phyloP scores from a whole-genome alignment of 179 eudicot species.

The Kewa caespitosa region DNA sequence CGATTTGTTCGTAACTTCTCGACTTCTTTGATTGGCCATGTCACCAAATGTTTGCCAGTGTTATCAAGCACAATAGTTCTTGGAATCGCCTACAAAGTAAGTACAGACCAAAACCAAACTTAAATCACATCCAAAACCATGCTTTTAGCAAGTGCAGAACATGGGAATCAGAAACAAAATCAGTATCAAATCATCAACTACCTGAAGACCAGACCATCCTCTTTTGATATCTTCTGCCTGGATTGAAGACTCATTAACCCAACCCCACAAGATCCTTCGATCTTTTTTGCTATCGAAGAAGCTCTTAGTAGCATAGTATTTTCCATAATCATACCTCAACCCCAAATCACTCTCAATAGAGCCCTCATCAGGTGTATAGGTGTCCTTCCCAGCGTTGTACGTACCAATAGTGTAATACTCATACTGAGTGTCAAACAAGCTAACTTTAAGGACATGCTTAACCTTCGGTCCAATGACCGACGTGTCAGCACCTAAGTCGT shows the following conservation, averaged over 20 bases:
- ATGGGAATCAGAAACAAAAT: too few relatives aligned
- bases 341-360: constrained; percentile 46
- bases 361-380: constrained; percentile 47
- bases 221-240: constrained; percentile 14
- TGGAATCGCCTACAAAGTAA: constrained; percentile 48
- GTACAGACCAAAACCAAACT: neutral
- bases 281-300: constrained; percentile 42
- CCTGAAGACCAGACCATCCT: constrained; percentile 59
- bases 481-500: constrained; percentile 37
- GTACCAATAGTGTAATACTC: constrained; percentile 64
- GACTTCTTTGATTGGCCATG: constrained; percentile 69
- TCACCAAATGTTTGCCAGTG: constrained; percentile 54
- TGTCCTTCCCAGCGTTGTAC: constrained; percentile 35
- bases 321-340: constrained; percentile 36
- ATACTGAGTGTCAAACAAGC: constrained; percentile 40
- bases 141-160: too few relatives aligned
- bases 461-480: constrained; percentile 34
- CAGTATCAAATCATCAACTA: constrained; percentile 1
- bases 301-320: constrained; percentile 50
- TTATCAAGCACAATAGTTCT: constrained; percentile 54
- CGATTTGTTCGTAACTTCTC: constrained; percentile 40
- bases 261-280: constrained; percentile 53
- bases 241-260: constrained; percentile 40
- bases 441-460: constrained; percentile 56
- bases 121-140: neutral